Evolutionary conservation across 768 basidiomycete species (phyloP), one percentile per base, ranked within the genome.

Genomic region (Phaeolepiota aurea): DNA sequence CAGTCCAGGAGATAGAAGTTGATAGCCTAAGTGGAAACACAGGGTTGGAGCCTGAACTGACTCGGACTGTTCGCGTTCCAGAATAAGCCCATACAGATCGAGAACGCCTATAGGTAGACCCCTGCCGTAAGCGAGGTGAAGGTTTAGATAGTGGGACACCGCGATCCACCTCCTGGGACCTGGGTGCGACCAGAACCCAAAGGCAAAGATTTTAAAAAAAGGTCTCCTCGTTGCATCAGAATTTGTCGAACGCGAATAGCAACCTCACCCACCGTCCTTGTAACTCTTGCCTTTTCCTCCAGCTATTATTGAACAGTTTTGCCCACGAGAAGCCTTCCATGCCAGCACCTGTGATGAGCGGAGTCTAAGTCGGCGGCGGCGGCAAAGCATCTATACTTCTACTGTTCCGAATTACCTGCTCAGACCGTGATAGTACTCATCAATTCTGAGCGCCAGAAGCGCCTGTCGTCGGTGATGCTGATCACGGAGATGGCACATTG

Each of bases 361-460:
- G 30, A 43, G 41, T 42, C 28, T 39, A 28, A 13, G 48, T 47
- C 45, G 48, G 48, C 48, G 48, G 48, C 48, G 48, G 43, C 45
- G 48, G 48, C 48, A 46, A 49, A 43, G 38, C 36, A 9, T 7
- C 33, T n/a, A n/a, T n/a, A n/a, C 33, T 35, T 35, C 15, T 35
- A 9, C 12, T 35, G 33, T 35, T 35, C 33, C 33, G 33, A 35
- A 9, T 35, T 35, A 16, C 33, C 7, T 9, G 25, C 25, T 28
- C 25, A 28, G 9, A 16, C 9, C 9, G 18, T 35, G 18, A 35
- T 16, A 16, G 33, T 7, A 9, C 33, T 35, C 33, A 15, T 35
- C 33, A 35, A 9, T 16, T 9, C 9, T 35, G 12, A 14, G 18
- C 33, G 7, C 33, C 12, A n/a, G 12, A 35, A 5, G 9, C 10